Evolutionary conservation across 495 filamentous ascomycete genomes (phyloP), one percentile per base, ranked within the genome.

Genomic region (Xylaria castorea): DNA sequence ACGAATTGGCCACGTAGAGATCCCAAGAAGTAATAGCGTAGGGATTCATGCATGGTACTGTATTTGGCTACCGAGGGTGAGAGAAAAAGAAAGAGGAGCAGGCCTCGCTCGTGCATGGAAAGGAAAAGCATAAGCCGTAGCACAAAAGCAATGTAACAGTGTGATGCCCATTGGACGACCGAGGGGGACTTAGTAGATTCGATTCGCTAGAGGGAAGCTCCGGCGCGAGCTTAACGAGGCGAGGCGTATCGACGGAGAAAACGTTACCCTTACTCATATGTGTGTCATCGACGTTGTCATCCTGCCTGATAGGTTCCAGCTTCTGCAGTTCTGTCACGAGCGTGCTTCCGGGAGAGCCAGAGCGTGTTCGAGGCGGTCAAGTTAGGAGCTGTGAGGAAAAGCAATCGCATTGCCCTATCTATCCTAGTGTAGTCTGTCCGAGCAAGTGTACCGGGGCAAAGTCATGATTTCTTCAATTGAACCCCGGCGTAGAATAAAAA

Each of bases 11-110:
- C 68, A 71, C 48, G 68, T 58, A 50, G 53, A 11, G 57, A 70
- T 50, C 38, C 34, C 32, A 38, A 46, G 20, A 32, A 60, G 57
- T n/a, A 22, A 64, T 44, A 48, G 61, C 18, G 27, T 36, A 60
- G 55, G 34, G 42, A 34, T 27, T 53, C 36, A 71, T 71, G 70
- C 70, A 63, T 9, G 27, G 46, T 66, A 61, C 61, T 46, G 32
- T 63, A 70, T 70, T 63, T 53, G 58, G 70, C 61, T 62, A 66
- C 51, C 61, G 32, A 51, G 48, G 44, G 70, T 66, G 60, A 57
- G 69, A 65, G 51, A 55, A 44, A 11, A 53, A 66, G 36, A 46
- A 66, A 25, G 6, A 27, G 30, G 16, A 60, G 16, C 25, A 20
- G 12, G 57, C 18, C 32, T 51, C 9, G 3, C 30, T 38, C 25